Conservation (phyloP, 2,329 filamentous ascomycete species). For the Akanthomyces muscarius region DNA sequence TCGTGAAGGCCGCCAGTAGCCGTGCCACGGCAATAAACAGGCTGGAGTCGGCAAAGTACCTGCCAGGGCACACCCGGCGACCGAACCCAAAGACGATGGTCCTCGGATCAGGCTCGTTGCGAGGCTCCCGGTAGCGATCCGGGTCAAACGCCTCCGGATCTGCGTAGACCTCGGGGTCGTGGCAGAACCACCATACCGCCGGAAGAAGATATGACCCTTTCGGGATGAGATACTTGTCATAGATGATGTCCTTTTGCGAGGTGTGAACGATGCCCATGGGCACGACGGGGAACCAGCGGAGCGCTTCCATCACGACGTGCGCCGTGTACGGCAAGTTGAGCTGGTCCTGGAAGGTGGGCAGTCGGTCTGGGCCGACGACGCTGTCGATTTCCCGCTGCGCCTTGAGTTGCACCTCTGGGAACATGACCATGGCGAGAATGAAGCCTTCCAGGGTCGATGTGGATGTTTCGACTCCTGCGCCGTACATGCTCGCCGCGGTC, state of each 20-base stretch:
- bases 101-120: conserved; percentile 28
- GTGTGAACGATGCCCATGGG: conserved; percentile 37
- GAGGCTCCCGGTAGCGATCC: conserved; percentile 28
- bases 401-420: conserved; percentile 23
- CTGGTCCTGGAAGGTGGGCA: conserved; percentile 25
- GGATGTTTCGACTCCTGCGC: conserved; percentile 17
- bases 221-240: conserved; percentile 26
- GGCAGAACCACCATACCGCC: conserved; percentile 40
- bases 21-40: conserved; percentile 36
- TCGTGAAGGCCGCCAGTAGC: conserved; percentile 41
- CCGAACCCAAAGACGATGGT: conserved; percentile 33
- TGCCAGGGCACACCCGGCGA: conserved; percentile 33
- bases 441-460: conserved; percentile 18
- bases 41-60: conserved; percentile 29
- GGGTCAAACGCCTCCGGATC: conserved; percentile 32
- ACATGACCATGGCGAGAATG: conserved; percentile 24
- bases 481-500: conserved; percentile 21
- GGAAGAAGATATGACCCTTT: conserved; percentile 25
- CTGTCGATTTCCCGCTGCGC: conserved; percentile 27
- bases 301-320: conserved; percentile 28
- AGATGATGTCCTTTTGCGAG: conserved; percentile 29
- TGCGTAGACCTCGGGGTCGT: conserved; percentile 65
- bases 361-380: conserved; percentile 27
- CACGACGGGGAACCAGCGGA: conserved; percentile 30
- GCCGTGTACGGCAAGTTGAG: conserved; percentile 28